These are phyloP conservation scores for Calocybe gambosa DNA, from an alignment of 1,284 basidiomycete genomes.

Conservation along the genomic window DNA sequence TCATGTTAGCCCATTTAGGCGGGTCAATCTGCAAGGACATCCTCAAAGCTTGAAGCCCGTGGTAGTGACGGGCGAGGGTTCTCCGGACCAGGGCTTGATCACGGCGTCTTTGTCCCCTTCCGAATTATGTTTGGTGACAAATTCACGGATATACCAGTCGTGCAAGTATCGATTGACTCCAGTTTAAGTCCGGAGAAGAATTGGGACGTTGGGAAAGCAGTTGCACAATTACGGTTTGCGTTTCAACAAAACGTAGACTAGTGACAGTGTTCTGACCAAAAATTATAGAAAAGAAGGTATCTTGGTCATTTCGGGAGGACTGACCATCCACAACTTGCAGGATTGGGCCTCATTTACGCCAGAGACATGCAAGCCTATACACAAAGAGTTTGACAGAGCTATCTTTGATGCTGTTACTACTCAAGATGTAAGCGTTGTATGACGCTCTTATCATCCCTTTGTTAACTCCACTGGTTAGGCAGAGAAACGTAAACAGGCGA, in stretches of 20 bases:
- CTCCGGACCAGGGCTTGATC: slow-evolving; percentile 56
- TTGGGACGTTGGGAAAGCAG: slow-evolving; percentile 60
- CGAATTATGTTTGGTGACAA: slow-evolving; percentile 68
- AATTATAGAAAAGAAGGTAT: slow-evolving; percentile 50
- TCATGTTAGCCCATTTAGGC: slow-evolving; percentile 30
- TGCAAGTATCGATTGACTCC: slow-evolving; percentile 66
- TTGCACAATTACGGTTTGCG: slow-evolving; percentile 47
- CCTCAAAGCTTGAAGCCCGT: slow-evolving; percentile 44
- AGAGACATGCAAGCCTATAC: slow-evolving; percentile 37
- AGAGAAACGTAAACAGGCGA: slow-evolving; percentile 26
- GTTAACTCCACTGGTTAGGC: slow-evolving; percentile 20
- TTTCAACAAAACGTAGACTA: slow-evolving; percentile 1
- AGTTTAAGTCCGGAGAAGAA: slow-evolving; percentile 55
- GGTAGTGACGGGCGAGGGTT: slow-evolving; percentile 68
- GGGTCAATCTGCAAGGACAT: slow-evolving; percentile 50
- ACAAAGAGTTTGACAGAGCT: slow-evolving; percentile 55
- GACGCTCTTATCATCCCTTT: slow-evolving; percentile 2
- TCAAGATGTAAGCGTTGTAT: slow-evolving; percentile 37
- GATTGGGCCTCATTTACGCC: slow-evolving; percentile 51
- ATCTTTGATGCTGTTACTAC: slow-evolving; percentile 48
- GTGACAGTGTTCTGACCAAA: background rate
- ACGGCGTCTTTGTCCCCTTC: slow-evolving; percentile 76
- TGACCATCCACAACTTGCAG: slow-evolving; percentile 61
- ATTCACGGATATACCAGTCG: slow-evolving; percentile 53
- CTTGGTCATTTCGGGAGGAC: slow-evolving; percentile 64